Percentiles rank a stretch among this genome's conserved stretches.
phyloP scores from a whole-genome alignment of 495 filamentous ascomycete genomes.

The Trichoderma virens region DNA sequence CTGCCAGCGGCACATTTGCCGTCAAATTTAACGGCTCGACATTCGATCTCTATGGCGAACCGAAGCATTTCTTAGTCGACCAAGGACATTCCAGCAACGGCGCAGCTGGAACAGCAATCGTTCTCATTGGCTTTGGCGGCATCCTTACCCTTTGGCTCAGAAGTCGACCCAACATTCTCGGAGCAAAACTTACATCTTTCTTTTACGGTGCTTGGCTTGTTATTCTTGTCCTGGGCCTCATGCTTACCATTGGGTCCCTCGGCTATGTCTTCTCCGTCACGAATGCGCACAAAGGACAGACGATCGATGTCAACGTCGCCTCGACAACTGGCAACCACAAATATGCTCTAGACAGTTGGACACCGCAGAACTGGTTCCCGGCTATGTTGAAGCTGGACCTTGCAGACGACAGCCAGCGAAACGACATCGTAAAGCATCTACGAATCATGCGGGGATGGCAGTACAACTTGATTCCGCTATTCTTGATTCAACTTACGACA shows the following conservation, averaged over 20 bases:
- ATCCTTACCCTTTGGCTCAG: constrained; percentile 31
- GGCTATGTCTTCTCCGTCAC: constrained; percentile 41
- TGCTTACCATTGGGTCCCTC: constrained; percentile 38
- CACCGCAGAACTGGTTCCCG: constrained; percentile 48
- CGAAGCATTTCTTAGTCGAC: constrained; percentile 33
- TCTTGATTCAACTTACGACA: constrained; percentile 20
- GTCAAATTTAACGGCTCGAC: constrained; percentile 22
- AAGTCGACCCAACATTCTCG: constrained; percentile 7
- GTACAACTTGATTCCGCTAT: constrained; percentile 48
- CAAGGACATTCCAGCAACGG: constrained; percentile 45
- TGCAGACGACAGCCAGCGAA: constrained; percentile 19
- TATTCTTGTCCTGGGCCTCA: constrained; percentile 32
- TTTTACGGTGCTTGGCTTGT: constrained; percentile 33
- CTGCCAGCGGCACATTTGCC: constrained; percentile 28
- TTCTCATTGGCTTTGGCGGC: constrained; percentile 40
- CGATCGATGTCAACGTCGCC: constrained; percentile 31
- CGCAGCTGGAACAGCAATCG: constrained; percentile 41
- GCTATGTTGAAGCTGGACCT: constrained; percentile 42
- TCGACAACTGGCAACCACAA: constrained; percentile 21
- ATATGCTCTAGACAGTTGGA: constrained; percentile 44
- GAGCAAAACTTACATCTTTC: constrained; percentile 14
- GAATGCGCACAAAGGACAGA: constrained; percentile 30
- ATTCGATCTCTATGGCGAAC: constrained; percentile 33
- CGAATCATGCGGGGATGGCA: constrained; percentile 43
- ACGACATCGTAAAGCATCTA: constrained; percentile 34